Percentiles rank a stretch among this genome's conserved stretches.
phyloP scores from a whole-genome alignment of 1,139 yeast genomes.

The Yamadazyma jaroonii region DNA sequence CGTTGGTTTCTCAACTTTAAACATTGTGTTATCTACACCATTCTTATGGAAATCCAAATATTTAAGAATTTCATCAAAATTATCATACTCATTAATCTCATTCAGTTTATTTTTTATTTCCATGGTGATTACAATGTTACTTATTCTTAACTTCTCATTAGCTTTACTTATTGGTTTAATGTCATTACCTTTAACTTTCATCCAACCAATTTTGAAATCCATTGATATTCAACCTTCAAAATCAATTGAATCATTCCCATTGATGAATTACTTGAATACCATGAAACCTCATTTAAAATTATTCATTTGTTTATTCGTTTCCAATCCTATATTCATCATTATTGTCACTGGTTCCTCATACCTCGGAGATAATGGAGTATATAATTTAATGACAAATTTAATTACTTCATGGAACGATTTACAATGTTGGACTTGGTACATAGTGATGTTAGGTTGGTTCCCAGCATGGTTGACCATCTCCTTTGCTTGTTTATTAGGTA shows the following conservation, averaged over 20 bases:
- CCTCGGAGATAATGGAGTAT: slow-evolving; percentile 30
- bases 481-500: slow-evolving; percentile 28
- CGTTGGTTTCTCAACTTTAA: slow-evolving; percentile 18
- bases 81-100: slow-evolving; percentile 31
- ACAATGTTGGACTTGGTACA: slow-evolving; percentile 87
- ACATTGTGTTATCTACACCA: slow-evolving; percentile 17
- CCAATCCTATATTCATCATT: slow-evolving; percentile 56
- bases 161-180: slow-evolving; percentile 68
- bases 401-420: slow-evolving; percentile 65
- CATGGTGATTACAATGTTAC: slow-evolving; percentile 65
- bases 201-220: slow-evolving; percentile 40
- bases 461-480: slow-evolving; percentile 73
- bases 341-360: slow-evolving; percentile 30
- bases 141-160: slow-evolving; percentile 82
- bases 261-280: slow-evolving; percentile 11
- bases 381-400: slow-evolving; percentile 46
- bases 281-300: slow-evolving; percentile 26
- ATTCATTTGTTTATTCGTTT: slow-evolving; percentile 33
- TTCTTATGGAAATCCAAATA: slow-evolving; percentile 15
- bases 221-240: slow-evolving; percentile 8
- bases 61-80: slow-evolving; percentile 15
- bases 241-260: slow-evolving; percentile 3
- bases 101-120: slow-evolving; percentile 60
- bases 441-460: slow-evolving; percentile 72
- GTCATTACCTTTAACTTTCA: slow-evolving; percentile 69